Evolutionary conservation across 2,329 filamentous ascomycete genomes (phyloP), one percentile per base, ranked within the genome.

Genomic region (Fusarium austroafricanum): DNA sequence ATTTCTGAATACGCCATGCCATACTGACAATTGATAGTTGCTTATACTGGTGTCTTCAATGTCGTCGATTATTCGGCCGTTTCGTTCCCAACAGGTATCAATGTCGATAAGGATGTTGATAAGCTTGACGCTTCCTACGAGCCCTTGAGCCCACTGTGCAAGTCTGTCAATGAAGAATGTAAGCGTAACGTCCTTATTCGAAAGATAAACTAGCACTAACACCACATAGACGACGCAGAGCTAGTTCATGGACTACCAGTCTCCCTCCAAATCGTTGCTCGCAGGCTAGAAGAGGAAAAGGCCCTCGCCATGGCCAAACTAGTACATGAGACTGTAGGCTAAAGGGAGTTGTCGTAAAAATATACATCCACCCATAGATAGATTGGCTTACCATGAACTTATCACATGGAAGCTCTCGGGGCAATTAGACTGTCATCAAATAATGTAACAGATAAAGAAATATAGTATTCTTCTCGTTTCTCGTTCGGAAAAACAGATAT

Each of bases 31-130:
- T 12, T 3, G 4, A 2, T 38, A 84, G 83, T 85, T 49, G 83
- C 78, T 4, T 85, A 84, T 57, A 85, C 83, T 0, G 83, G 83
- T 5, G 82, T 85, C 0, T 85, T 75, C 70, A 85, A 85, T 45
- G 77, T 85, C 1, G 68, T 85, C 3, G 83, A 85, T 70, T 84
- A 84, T 57, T 75, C 83, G 1, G 79, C 78, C 52, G 75, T 85
- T 1, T 84, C 83, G 0, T 85, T 85, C 59, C 79, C 83, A 0
- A 82, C 82, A 0, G 81, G 82, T 0, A 12, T 83, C 14, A 65
- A 28, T 0, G 83, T 80, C 1, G 81, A 84, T 54, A 78, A 80
- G 56, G 64, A 69, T 2, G 47, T 82, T 10, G 83, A 85, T 46
- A 52, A 67, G 15, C 53, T 75, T 1, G 74, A 70, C 4, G 56